Evolutionary conservation across 2,329 filamentous ascomycete species (phyloP).

Genomic region (Ascochyta clinopodiicola): DNA sequence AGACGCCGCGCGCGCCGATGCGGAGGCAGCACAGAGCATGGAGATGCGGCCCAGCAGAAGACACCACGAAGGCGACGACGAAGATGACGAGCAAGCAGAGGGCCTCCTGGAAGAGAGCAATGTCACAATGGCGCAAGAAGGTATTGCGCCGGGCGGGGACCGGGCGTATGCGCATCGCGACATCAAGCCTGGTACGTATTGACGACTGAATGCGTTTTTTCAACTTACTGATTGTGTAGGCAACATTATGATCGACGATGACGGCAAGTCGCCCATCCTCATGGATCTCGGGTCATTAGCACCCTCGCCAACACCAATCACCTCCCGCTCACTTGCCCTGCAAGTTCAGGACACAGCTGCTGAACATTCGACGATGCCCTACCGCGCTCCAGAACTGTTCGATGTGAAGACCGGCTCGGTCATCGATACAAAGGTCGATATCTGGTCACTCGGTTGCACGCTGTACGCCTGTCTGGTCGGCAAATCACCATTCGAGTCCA

Average conservation of each 20-base stretch:
- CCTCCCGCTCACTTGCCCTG: conserved; percentile 86
- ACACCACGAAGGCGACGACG: conserved; percentile 60
- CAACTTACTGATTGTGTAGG: conserved; percentile 53
- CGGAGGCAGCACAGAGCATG: conserved; percentile 52
- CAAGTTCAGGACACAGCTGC: conserved; percentile 93
- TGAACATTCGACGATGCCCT: conserved; percentile 98
- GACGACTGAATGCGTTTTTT: neutral
- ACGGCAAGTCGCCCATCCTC: conserved; percentile 85
- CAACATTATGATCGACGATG: conserved; percentile 98
- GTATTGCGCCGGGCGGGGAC: conserved; percentile 70
- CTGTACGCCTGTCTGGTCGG: conserved; percentile 95
- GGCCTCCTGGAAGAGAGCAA: conserved; percentile 85
- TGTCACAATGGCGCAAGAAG: conserved; percentile 70
- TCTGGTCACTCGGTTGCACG: conserved; percentile 98
- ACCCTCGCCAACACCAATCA: conserved; percentile 85
- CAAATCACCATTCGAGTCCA: conserved; percentile 95
- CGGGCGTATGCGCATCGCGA: conserved; percentile 92
- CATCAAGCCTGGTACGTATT: conserved; percentile 84
- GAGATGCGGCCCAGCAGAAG: conserved; percentile 52
- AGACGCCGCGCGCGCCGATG: conserved; percentile 63
- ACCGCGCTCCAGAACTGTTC: conserved; percentile 95
- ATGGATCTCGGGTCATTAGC: conserved; percentile 97
- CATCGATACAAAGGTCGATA: conserved; percentile 96
- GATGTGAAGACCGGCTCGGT: conserved; percentile 93
- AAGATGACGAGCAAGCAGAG: conserved; percentile 77